Evolutionary conservation across 2,329 filamentous ascomycete species (phyloP).

Genomic region (Penicillium oxalicum): DNA sequence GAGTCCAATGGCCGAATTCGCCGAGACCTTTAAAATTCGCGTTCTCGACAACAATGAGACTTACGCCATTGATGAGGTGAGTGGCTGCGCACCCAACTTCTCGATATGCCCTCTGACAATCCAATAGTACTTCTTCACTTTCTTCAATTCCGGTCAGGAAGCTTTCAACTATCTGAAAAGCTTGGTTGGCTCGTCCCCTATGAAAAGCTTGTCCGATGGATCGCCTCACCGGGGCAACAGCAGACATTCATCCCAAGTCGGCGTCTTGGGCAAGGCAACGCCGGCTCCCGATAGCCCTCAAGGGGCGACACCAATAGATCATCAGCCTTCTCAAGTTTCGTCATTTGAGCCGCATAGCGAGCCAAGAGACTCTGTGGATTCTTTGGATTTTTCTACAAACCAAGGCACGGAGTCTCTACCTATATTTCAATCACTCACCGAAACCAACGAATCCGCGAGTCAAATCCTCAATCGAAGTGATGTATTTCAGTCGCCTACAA

Average conservation of each 20-base stretch:
- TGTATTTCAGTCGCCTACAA: conserved; percentile 75
- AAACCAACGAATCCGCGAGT: conserved; percentile 74
- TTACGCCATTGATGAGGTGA: conserved; percentile 87
- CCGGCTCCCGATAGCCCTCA: conserved; percentile 20
- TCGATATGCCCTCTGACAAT: conserved; percentile 12
- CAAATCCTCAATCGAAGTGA: conserved; percentile 84
- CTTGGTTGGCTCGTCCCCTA: conserved; percentile 60
- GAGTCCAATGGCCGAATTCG: conserved; percentile 81
- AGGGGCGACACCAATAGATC: conserved; percentile 6
- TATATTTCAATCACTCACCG: conserved; percentile 63
- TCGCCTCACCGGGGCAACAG: conserved; percentile 13
- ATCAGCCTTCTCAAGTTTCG: conserved; percentile 36
- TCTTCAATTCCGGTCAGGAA: conserved; percentile 80
- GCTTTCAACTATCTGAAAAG: conserved; percentile 72
- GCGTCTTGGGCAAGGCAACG: conserved; percentile 13
- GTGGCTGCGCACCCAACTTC: neutral
- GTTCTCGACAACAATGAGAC: conserved; percentile 92
- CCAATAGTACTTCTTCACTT: conserved; percentile 87
- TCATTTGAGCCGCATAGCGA: conserved; percentile 59
- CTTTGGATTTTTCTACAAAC: conserved; percentile 68
- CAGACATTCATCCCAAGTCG: conserved; percentile 15
- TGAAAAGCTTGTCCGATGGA: conserved; percentile 37
- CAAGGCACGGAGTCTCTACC: conserved; percentile 68
- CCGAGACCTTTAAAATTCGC: conserved; percentile 81
- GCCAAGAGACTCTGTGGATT: conserved; percentile 63